These are phyloP conservation scores for Luffa aegyptiaca DNA, from an alignment of 306 rosid genomes.

Conservation along the genomic window DNA sequence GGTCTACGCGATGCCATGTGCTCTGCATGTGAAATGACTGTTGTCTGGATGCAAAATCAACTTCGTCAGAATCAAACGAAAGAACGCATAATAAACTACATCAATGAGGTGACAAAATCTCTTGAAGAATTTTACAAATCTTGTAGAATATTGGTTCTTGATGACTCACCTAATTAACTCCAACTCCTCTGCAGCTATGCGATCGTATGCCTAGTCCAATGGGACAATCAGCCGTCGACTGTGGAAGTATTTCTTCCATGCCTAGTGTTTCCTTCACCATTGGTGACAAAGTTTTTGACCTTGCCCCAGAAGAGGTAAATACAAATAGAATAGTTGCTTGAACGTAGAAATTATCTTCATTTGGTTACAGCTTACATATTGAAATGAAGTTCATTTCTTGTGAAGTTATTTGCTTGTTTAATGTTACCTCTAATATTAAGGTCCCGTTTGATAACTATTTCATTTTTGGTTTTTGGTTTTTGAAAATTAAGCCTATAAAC, in stretches of 20 bases:
- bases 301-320: slow-evolving; percentile 58
- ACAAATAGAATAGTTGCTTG: neutral
- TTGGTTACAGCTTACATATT: neutral
- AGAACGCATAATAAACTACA: slow-evolving; percentile 47
- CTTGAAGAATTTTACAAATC: neutral
- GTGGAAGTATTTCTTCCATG: slow-evolving; percentile 51
- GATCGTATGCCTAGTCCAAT: slow-evolving; percentile 65
- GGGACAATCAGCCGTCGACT: slow-evolving; percentile 73
- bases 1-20: slow-evolving; percentile 43
- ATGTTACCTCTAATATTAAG: neutral
- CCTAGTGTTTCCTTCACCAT: slow-evolving; percentile 81
- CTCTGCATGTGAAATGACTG: slow-evolving; percentile 84
- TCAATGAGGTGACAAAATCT: slow-evolving; percentile 43
- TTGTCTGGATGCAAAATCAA: slow-evolving; percentile 80
- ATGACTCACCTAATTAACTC: neutral
- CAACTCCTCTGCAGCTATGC: slow-evolving; percentile 51
- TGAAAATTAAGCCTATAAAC: too few species aligned
- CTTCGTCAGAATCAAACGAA: slow-evolving; percentile 57
- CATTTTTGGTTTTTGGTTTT: too few species aligned
- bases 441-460: too few species aligned
- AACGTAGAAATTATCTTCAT: neutral
- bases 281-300: slow-evolving; percentile 55
- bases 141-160: neutral
- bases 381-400: neutral
- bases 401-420: neutral